phyloP scores from a whole-genome alignment of 2,329 filamentous ascomycete species.

The Aureobasidium sp. region DNA sequence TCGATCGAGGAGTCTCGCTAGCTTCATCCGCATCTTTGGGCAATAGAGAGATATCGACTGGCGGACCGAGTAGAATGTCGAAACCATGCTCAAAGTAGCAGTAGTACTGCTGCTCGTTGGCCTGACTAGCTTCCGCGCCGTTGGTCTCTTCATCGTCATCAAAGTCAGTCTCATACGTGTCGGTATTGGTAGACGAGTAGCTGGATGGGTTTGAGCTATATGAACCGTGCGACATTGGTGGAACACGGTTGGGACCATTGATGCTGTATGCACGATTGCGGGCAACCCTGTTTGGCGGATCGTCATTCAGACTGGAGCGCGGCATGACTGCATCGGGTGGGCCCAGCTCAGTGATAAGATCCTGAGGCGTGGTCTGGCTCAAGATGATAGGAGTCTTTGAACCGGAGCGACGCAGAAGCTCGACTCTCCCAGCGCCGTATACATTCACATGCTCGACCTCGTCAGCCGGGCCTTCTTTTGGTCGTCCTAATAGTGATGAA shows the following conservation, averaged over 20 bases:
- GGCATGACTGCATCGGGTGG: constrained; percentile 85
- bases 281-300: not conserved
- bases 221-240: constrained; percentile 3
- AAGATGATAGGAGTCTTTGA: constrained; percentile 63
- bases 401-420: constrained; percentile 64
- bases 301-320: constrained; percentile 15
- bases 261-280: constrained; percentile 15
- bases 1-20: constrained; percentile 17
- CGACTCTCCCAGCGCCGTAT: constrained; percentile 68
- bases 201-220: constrained; percentile 28
- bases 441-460: constrained; percentile 77
- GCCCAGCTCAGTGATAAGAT: constrained; percentile 81
- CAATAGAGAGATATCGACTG: constrained; percentile 37
- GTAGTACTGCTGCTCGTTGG: constrained; percentile 74
- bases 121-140: constrained; percentile 51
- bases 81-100: constrained; percentile 97
- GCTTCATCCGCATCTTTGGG: constrained; percentile 19
- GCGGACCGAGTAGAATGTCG: constrained; percentile 81
- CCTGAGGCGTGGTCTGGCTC: constrained; percentile 84
- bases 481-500: constrained; percentile 58
- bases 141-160: constrained; percentile 35
- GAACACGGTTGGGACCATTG: not conserved
- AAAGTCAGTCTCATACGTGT: constrained; percentile 38
- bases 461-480: constrained; percentile 73
- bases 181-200: constrained; percentile 33